Evolutionary conservation across 2,329 filamentous ascomycete species (phyloP).

Genomic region (Ascomycota sp.): DNA sequence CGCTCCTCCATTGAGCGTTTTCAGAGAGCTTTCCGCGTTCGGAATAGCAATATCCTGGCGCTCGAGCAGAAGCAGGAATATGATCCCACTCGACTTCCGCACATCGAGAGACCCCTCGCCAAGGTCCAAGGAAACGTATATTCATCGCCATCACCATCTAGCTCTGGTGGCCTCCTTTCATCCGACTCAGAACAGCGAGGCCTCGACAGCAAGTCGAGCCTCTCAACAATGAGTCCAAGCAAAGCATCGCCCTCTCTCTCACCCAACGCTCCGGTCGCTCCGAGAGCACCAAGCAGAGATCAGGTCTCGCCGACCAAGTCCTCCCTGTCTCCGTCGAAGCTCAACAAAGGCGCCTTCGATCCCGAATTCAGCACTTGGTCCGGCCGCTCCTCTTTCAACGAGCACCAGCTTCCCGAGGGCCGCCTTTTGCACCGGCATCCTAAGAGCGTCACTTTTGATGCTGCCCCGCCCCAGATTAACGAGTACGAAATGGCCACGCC

Average conservation of each 20-base stretch:
- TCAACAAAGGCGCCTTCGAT: slow-evolving; percentile 51
- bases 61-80: slow-evolving; percentile 86
- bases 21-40: slow-evolving; percentile 84
- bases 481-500: slow-evolving; percentile 98
- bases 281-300: slow-evolving; percentile 42
- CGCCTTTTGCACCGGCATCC: slow-evolving; percentile 60
- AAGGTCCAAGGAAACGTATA: slow-evolving; percentile 56
- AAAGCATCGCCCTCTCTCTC: slow-evolving; percentile 5
- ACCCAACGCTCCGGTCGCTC: slow-evolving; percentile 6
- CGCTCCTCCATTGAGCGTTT: slow-evolving; percentile 89
- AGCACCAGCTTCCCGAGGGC: slow-evolving; percentile 40
- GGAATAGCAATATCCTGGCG: slow-evolving; percentile 94
- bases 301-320: slow-evolving; percentile 73
- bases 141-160: slow-evolving; percentile 36
- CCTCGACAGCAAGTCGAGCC: slow-evolving; percentile 25
- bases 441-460: slow-evolving; percentile 95
- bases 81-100: slow-evolving; percentile 57
- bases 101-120: slow-evolving; percentile 65
- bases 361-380: slow-evolving; percentile 48
- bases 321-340: slow-evolving; percentile 50
- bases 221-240: slow-evolving; percentile 12
- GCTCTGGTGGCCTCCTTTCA: slow-evolving; percentile 30
- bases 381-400: slow-evolving; percentile 38
- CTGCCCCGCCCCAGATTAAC: slow-evolving; percentile 79
- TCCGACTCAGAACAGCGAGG: slow-evolving; percentile 21